Percentiles rank a stretch among this genome's conserved stretches.
Evolutionary conservation across 2,329 filamentous ascomycete species (phyloP).

Genomic region (Phialocephala subalpina): DNA sequence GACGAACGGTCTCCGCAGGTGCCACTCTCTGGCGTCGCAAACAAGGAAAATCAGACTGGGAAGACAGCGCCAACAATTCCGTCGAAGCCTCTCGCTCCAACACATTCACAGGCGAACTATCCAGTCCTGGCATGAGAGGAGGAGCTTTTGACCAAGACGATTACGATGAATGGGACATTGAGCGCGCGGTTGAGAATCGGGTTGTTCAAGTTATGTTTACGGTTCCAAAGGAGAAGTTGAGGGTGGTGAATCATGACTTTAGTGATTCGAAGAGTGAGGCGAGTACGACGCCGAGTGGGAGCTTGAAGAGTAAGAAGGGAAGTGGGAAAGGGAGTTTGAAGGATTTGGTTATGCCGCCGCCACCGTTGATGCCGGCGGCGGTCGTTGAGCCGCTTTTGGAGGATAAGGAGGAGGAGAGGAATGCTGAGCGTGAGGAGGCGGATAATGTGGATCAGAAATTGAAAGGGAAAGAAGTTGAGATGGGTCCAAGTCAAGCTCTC

Average conservation of each 20-base stretch:
- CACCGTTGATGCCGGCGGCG: neutral
- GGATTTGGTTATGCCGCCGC: slow-evolving; percentile 10
- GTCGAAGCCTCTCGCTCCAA: slow-evolving; percentile 25
- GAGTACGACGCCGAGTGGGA: slow-evolving; percentile 40
- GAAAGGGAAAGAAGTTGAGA: neutral
- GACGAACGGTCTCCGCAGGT: slow-evolving; percentile 56
- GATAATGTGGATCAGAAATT: neutral
- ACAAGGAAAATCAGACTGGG: slow-evolving; percentile 61
- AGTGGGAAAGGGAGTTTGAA: slow-evolving; percentile 33
- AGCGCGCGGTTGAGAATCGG: slow-evolving; percentile 73
- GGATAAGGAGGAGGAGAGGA: neutral
- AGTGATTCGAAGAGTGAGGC: slow-evolving; percentile 50
- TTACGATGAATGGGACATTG: slow-evolving; percentile 75
- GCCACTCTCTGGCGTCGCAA: slow-evolving; percentile 56
- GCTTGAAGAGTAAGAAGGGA: slow-evolving; percentile 37
- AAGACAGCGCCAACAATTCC: slow-evolving; percentile 42
- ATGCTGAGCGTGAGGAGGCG: neutral
- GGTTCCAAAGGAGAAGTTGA: slow-evolving; percentile 82
- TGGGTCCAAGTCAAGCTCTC: neutral
- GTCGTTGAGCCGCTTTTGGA: neutral
- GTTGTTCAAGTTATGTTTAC: slow-evolving; percentile 91
- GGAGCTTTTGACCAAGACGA: slow-evolving; percentile 42
- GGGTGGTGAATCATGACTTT: slow-evolving; percentile 88
- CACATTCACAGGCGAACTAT: slow-evolving; percentile 32
- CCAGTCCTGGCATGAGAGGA: slow-evolving; percentile 11